Evolutionary conservation across 768 basidiomycete genomes (phyloP), one percentile per base, ranked within the genome.

Genomic region (Tephrocybe sp.): DNA sequence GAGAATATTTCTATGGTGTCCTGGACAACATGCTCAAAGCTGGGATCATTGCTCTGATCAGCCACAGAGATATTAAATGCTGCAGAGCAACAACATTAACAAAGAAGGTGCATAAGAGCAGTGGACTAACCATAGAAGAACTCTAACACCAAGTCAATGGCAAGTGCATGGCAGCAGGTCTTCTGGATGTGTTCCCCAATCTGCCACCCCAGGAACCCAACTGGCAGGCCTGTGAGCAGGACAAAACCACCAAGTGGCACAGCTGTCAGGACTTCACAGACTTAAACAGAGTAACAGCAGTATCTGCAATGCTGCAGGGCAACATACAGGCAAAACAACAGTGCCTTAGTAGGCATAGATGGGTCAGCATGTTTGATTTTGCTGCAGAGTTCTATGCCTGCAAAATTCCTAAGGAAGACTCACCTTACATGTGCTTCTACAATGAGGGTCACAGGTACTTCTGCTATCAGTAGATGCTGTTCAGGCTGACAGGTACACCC

Each of bases 261-360:
- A 20, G 39, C 26, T 48, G 47, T 15, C 47, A 48, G 25, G 38
- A 48, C 17, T 48, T 48, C 18, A 26, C 37, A n/a, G 26, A 48
- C 10, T 25, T 47, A 4, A 48, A 48, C 47, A 48, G 30, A 25
- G 33, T 50, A 11, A 65, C 62, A 0, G 45, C 65, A 32, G 57
- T 69, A 1, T 58, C 65, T 0, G 56, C 67, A 8, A 52, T 73
- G 50, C 65, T 60, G 0, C 68, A 71, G 24, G 70, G 76, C 0
- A 65, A 78, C 54, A 70, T 78, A 0, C 42, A 56, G 0, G 58
- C 62, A 0, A 78, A 76, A 43, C 74, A 78, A 42, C 62, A 67
- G 26, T 7, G 56, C 0, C 55, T 76, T 0, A 61, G 59, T 1
- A 74, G 76, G 0, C 70, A 77, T 38, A 28, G 65, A 0, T 78